phyloP scores from a whole-genome alignment of 768 basidiomycete genomes.

The Lactarius sanguifluus region DNA sequence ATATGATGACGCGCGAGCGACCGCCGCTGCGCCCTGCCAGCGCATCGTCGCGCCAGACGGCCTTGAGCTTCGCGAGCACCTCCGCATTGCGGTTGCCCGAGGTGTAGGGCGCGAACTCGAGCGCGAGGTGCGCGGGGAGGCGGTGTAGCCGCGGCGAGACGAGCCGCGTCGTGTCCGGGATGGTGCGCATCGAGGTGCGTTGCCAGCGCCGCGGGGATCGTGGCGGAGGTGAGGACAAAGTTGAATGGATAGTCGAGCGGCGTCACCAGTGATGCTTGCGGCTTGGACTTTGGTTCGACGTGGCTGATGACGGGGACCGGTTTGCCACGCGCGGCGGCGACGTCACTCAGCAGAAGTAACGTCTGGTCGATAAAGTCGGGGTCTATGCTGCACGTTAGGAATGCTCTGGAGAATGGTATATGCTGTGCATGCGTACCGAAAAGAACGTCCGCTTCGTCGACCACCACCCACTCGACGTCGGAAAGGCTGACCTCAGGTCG shows the following conservation, averaged over 20 bases:
- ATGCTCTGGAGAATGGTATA: slow-evolving; percentile 5
- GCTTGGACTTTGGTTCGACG: not conserved
- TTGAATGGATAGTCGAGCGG: slow-evolving; percentile 70
- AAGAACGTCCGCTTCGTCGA: slow-evolving; percentile 90
- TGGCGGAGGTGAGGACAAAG: slow-evolving; percentile 80
- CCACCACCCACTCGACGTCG: slow-evolving; percentile 82
- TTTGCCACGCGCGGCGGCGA: slow-evolving; percentile 59
- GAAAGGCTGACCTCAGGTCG: slow-evolving; percentile 61
- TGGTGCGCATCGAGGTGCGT: slow-evolving; percentile 62
- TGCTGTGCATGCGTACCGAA: slow-evolving; percentile 56
- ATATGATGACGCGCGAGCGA: slow-evolving; percentile 73
- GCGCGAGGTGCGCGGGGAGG: slow-evolving; percentile 66
- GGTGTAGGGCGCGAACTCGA: slow-evolving; percentile 73
- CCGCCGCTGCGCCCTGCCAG: slow-evolving; percentile 27
- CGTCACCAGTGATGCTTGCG: slow-evolving; percentile 10
- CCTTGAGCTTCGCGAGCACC: slow-evolving; percentile 69
- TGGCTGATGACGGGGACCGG: slow-evolving; percentile 37
- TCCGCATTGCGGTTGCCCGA: slow-evolving; percentile 81
- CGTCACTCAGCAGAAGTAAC: slow-evolving; percentile 63
- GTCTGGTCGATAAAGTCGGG: slow-evolving; percentile 81
- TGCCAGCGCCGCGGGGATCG: slow-evolving; percentile 76
- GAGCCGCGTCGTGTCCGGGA: slow-evolving; percentile 66
- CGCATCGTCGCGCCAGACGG: slow-evolving; percentile 74
- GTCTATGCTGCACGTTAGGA: slow-evolving; percentile 46
- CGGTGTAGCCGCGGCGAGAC: slow-evolving; percentile 79